Evolutionary conservation across 2,329 filamentous ascomycete species (phyloP), one percentile per base, ranked within the genome.

Genomic region (Trichophyton mentagrophytes): DNA sequence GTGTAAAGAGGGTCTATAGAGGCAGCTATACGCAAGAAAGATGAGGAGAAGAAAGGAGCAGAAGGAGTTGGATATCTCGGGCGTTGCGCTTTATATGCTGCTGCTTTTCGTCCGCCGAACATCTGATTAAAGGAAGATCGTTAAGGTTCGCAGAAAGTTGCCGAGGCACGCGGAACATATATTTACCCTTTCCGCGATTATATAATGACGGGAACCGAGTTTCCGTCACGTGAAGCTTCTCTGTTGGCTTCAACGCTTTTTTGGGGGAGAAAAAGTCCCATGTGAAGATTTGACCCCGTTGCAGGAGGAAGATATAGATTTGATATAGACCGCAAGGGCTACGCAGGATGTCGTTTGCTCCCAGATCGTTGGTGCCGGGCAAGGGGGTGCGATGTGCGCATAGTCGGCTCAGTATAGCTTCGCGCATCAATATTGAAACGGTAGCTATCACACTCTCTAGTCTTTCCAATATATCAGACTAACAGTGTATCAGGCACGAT

Each of bases 151-250:
- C 36, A 61, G 60, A 65, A 68, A 68, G 65, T 64, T 68, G 65
- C 71, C 71, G 71, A 73, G 71, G 71, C 66, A 62, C 59, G 42
- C 58, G 65, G 60, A 66, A 60, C n/a, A 67, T 65, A 46, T 38
- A 46, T 66, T 69, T 49, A 66, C 67, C 67, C 66, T 53, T 47
- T 59, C 58, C 59, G 51, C 13, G 51, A 17, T 55, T 55, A 55
- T 1, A n/a, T 55, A 7, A 36, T 55, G 9, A n/a, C n/a, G n/a
- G n/a, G n/a, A 4, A 17, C 46, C 46, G 46, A 51, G 46, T 13
- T 38, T 13, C 33, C 33, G 2, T 51, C 46, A 51, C 46, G 46
- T 51, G 46, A 51, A 51, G 22, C 20, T 51, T 15, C 8, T 42
- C 38, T 27, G 27, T 7, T 30, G 27, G 27, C 27, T 7, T 44